Conservation (phyloP, 441 rosid species). For the Populus hybrid region DNA sequence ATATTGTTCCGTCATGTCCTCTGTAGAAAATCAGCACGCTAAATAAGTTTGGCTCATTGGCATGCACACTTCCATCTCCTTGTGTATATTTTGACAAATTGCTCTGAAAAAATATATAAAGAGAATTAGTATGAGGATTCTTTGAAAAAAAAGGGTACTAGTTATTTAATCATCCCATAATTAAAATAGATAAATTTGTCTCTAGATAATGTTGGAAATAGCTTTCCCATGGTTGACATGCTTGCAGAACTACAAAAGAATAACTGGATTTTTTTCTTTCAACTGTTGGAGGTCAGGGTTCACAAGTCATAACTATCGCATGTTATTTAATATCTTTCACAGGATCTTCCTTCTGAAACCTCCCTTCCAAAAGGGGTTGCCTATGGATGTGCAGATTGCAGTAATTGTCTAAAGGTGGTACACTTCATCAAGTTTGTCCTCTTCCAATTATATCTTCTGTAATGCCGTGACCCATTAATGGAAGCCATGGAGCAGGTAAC, state of each 20-base stretch:
- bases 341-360: conserved; percentile 25
- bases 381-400: conserved; percentile 28
- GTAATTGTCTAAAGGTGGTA: conserved; percentile 30
- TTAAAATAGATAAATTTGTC: not conserved
- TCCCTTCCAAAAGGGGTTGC: conserved; percentile 30
- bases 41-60: not conserved
- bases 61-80: not conserved
- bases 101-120: not conserved
- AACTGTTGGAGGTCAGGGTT: not conserved
- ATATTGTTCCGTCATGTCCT: not conserved
- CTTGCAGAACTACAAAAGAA: not conserved
- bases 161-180: not conserved
- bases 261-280: not conserved
- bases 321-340: conserved; percentile 7
- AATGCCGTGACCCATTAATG: not conserved
- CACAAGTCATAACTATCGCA: not conserved
- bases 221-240: not conserved
- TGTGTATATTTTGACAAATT: not conserved
- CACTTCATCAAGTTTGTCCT: not conserved
- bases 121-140: not conserved
- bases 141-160: not conserved
- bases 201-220: not conserved
- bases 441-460: not conserved
- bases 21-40: not conserved
- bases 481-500: conserved; percentile 36